These are phyloP conservation scores for Trichosporon faecale DNA, from an alignment of 1,284 basidiomycete genomes.

Conservation along the genomic window DNA sequence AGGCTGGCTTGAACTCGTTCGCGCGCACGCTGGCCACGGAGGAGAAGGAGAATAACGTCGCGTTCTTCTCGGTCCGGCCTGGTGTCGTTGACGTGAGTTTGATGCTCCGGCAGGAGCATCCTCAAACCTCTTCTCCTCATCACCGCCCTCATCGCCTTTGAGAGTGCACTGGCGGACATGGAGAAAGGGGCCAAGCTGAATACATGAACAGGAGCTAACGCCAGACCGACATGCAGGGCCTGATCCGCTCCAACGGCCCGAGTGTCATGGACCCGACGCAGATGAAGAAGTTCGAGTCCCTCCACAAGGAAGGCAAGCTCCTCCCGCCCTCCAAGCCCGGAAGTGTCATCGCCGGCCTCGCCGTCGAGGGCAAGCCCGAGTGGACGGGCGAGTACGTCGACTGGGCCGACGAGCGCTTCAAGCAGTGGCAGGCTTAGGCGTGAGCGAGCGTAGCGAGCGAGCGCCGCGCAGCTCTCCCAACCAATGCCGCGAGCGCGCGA, in stretches of 20 bases:
- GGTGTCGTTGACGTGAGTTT: conserved; percentile 55
- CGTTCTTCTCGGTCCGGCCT: conserved; percentile 55
- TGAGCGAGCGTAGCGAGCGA: neutral
- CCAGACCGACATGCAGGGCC: conserved; percentile 46
- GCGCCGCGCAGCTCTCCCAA: too few relatives aligned
- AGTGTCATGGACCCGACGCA: conserved; percentile 50
- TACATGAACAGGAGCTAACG: neutral
- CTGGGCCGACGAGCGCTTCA: conserved; percentile 52
- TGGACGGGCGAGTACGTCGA: conserved; percentile 55
- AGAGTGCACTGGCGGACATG: too few relatives aligned
- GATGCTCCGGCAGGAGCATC: too few relatives aligned
- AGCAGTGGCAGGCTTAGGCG: conserved; percentile 17
- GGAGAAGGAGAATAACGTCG: conserved; percentile 51
- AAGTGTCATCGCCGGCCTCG: conserved; percentile 55
- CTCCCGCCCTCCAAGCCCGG: conserved; percentile 54
- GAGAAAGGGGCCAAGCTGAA: neutral
- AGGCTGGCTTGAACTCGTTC: conserved; percentile 57
- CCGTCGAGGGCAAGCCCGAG: conserved; percentile 44
- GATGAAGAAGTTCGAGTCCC: conserved; percentile 50
- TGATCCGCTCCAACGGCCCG: conserved; percentile 43
- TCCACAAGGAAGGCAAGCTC: conserved; percentile 54
- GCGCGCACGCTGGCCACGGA: conserved; percentile 56
- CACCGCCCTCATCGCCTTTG: too few relatives aligned
- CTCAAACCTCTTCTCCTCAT: too few relatives aligned
- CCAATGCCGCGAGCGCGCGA: too few relatives aligned